Evolutionary conservation across 257 asterid species (phyloP).

Genomic region (Echium plantagineum): DNA sequence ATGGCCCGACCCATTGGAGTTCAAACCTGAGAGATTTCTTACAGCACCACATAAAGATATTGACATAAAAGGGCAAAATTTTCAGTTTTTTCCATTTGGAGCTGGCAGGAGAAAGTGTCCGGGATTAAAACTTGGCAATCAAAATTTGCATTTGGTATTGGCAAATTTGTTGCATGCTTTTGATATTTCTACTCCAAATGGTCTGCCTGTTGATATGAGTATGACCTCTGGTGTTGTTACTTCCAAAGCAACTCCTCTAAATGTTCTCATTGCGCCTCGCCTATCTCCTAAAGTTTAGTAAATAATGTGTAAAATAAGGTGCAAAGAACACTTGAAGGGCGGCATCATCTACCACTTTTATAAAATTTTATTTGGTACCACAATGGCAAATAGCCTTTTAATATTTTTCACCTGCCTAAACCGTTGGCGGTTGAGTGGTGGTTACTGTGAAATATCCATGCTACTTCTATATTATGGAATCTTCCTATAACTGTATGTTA

Average conservation of each 20-base stretch:
- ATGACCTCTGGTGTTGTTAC: constrained; percentile 24
- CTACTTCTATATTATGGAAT: too few species aligned
- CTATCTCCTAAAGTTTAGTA: too few species aligned
- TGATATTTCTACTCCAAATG: constrained; percentile 14
- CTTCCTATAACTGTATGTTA: too few species aligned
- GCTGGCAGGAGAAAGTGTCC: constrained; percentile 46
- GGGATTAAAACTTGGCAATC: constrained; percentile 18
- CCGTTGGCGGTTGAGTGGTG: too few species aligned
- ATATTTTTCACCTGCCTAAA: too few species aligned
- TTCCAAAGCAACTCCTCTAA: constrained; percentile 29
- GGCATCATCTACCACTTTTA: too few species aligned
- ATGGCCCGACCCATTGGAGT: constrained; percentile 39
- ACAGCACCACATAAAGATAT: constrained; percentile 17
- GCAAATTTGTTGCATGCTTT: constrained; percentile 34
- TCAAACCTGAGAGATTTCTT: constrained; percentile 42
- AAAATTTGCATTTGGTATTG: constrained; percentile 17
- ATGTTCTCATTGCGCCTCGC: constrained; percentile 23
- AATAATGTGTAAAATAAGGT: too few species aligned
- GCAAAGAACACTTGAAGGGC: too few species aligned
- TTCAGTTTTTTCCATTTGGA: constrained; percentile 45
- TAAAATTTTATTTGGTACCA: too few species aligned
- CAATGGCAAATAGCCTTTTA: too few species aligned
- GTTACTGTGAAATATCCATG: too few species aligned
- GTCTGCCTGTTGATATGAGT: constrained; percentile 29
- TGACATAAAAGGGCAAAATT: constrained; percentile 25